Conservation (phyloP, 2,329 filamentous ascomycete species). For the Botrytis medusae region DNA sequence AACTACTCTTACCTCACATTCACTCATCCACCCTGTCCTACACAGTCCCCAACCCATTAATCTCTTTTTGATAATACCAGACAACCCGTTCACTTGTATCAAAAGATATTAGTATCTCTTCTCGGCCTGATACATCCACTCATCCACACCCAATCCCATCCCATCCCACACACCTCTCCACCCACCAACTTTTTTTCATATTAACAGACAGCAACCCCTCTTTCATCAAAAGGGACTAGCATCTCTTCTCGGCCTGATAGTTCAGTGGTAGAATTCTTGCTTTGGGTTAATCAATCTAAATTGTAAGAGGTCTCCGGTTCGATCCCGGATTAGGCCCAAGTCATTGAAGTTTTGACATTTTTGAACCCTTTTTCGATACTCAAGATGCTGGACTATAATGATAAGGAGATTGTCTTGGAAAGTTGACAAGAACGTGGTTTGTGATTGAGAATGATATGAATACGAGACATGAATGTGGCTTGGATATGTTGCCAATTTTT, state of each 20-base stretch:
- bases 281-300: not conserved
- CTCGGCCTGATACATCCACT: too few relatives aligned
- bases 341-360: fast-evolving
- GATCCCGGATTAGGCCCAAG: slow-evolving; percentile 9
- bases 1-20: not conserved
- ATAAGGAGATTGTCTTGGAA: too few relatives aligned
- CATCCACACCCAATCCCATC: too few relatives aligned
- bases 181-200: too few relatives aligned
- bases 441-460: not conserved
- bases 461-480: not conserved
- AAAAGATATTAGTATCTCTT: too few relatives aligned
- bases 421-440: not conserved
- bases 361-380: not conserved
- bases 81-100: too few relatives aligned
- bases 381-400: not conserved
- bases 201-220: fast-evolving
- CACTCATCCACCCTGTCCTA: too few relatives aligned
- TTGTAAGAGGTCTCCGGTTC: slow-evolving; percentile 18
- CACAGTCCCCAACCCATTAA: too few relatives aligned
- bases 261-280: slow-evolving; percentile 20
- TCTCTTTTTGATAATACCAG: too few relatives aligned
- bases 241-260: not conserved
- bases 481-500: not conserved
- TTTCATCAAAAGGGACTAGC: not conserved
- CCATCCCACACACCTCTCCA: too few relatives aligned